Base-by-base conservation (phyloP, 495 filamentous ascomycete genomes). In the Aspergillus biplanus region DNA sequence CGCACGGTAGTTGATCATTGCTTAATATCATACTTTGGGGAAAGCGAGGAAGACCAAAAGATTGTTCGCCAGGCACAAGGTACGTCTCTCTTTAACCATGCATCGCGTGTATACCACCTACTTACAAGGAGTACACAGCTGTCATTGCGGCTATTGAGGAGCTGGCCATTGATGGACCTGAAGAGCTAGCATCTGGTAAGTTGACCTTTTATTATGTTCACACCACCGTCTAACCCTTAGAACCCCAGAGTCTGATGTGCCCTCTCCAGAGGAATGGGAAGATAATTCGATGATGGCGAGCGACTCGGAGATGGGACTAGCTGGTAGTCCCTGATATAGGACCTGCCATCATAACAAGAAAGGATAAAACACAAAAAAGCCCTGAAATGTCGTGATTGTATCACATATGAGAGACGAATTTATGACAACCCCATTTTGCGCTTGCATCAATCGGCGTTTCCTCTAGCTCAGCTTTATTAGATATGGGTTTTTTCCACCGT, bases 261-360 rank as follows among this genome's bases (percentile, higher is more conserved):
- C 71, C 62, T 80, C 77, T 57, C 61, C 72, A 53, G 78, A 81
- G 42, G 78, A 79, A 64, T 81, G 79, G 79, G 79, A 80, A 61
- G 74, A 76, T 33, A 73, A 77, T 39, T 81, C 78, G n/a, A 66
- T 65, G 21, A 66, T 81, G 64, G 76, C 72, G 21, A 79, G 75
- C 37, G 79, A 80, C 65, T 80, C 78, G 16, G 79, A 81, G 32
- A 69, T 76, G 65, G 76, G 78, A 21, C 54, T 78, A 34, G 70
- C 66, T n/a, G 75, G 72, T 31, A 71, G 74, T 42, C 78, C 78
- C 46, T 79, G 65, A 63, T 42, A 21, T 18, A 9, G n/a, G 16
- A 5, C 44, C 52, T 37, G 53, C 31, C 18, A 21, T 44, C n/a
- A 27, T 27, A 27, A 27, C 1, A 27, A 18, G 42, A 4, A 39